A percentile compares a stretch with the other conserved stretches of the same genome.
These are phyloP conservation scores for Debaryomyces psychrophilus DNA, from an alignment of 1,139 yeast genomes.

Conservation along the genomic window DNA sequence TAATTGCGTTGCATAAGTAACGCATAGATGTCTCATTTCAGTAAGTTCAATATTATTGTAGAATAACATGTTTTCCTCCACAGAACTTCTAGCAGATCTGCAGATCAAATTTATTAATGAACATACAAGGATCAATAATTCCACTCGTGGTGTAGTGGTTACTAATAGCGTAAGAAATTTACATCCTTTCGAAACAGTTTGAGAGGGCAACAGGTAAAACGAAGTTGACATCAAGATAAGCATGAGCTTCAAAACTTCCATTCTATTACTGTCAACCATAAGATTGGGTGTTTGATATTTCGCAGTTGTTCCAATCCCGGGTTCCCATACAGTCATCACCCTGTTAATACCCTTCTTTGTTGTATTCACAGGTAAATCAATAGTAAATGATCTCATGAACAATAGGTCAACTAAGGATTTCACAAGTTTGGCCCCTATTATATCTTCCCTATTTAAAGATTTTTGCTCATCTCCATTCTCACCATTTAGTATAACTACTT, in stretches of 20 bases:
- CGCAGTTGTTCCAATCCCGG: conserved; percentile 64
- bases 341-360: conserved; percentile 9
- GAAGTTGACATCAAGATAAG: conserved; percentile 66
- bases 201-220: conserved; percentile 54
- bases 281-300: conserved; percentile 50
- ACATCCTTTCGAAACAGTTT: conserved; percentile 54
- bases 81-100: conserved; percentile 33
- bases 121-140: conserved; percentile 58
- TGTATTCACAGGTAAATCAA: conserved; percentile 22
- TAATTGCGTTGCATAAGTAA: conserved; percentile 63
- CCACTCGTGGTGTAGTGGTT: conserved; percentile 51
- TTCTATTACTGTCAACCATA: conserved; percentile 63
- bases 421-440: conserved; percentile 56
- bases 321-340: conserved; percentile 60
- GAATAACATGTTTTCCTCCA: conserved; percentile 40
- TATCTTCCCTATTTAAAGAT: conserved; percentile 15
- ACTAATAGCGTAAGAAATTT: conserved; percentile 62
- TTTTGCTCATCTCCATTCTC: conserved; percentile 14
- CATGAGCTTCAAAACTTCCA: conserved; percentile 66
- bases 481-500: neutral
- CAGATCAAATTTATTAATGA: conserved; percentile 68
- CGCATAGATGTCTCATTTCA: conserved; percentile 56
- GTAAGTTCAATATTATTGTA: conserved; percentile 31
- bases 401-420: conserved; percentile 53
- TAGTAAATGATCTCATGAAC: conserved; percentile 65